Evolutionary conservation across 2,329 filamentous ascomycete genomes (phyloP).

Genomic region (Lasiodiplodia sp.): DNA sequence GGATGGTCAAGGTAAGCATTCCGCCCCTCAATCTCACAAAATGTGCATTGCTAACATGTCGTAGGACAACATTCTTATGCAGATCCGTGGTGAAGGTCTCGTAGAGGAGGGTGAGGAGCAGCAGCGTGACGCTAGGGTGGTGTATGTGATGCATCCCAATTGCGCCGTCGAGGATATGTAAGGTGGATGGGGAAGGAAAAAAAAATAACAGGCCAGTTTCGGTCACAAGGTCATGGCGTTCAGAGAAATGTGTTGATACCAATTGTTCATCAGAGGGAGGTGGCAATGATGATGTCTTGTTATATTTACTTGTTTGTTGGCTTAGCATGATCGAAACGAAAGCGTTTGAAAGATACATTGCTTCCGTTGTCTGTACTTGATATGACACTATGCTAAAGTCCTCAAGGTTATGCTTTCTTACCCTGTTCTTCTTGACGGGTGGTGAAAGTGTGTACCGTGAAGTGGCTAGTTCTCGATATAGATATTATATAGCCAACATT

Average conservation of each 20-base stretch:
- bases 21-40: conserved; percentile 13
- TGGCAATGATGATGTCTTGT: neutral
- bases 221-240: conserved; percentile 12
- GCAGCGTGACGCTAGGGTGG: conserved; percentile 61
- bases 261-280: neutral
- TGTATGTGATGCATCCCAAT: conserved; percentile 95
- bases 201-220: neutral
- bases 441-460: neutral
- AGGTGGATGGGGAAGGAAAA: neutral
- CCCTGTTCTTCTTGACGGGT: neutral
- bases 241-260: conserved; percentile 10
- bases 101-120: conserved; percentile 74
- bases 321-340: neutral
- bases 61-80: conserved; percentile 67
- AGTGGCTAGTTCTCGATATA: no score
- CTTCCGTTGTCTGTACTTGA: neutral
- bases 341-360: neutral
- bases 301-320: neutral
- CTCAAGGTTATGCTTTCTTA: neutral
- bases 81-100: conserved; percentile 81
- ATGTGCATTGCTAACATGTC: conserved; percentile 34
- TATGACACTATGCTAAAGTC: neutral
- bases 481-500: no score
- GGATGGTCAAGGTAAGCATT: conserved; percentile 86
- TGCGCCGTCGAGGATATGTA: conserved; percentile 75